These are phyloP conservation scores for Podospora tetraspora DNA, from an alignment of 495 filamentous ascomycete species.

Conservation along the genomic window DNA sequence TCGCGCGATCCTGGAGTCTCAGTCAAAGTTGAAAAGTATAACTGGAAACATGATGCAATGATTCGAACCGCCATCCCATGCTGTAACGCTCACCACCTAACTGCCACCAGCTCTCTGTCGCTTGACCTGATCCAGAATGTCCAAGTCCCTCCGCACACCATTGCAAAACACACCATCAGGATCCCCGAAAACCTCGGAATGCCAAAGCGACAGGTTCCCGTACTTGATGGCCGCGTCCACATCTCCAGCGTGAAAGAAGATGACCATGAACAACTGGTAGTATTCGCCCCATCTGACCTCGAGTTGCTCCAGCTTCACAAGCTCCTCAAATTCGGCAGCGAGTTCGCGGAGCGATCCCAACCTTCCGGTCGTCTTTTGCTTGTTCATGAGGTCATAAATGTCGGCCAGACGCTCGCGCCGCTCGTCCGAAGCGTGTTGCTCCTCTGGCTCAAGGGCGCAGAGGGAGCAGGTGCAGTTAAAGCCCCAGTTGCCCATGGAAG, in stretches of 20 bases:
- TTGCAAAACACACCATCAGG: conserved; percentile 21
- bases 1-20: background rate
- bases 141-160: conserved; percentile 18
- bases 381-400: conserved; percentile 23
- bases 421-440: conserved; percentile 22
- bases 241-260: conserved; percentile 28
- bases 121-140: conserved; percentile 2
- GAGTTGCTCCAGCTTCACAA: conserved; percentile 28
- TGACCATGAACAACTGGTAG: conserved; percentile 26
- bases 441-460: conserved; percentile 22
- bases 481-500: conserved; percentile 28
- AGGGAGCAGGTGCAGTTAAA: conserved; percentile 35
- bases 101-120: background rate
- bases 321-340: conserved; percentile 24
- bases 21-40: background rate
- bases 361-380: conserved; percentile 14
- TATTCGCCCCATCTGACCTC: conserved; percentile 30
- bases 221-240: conserved; percentile 21
- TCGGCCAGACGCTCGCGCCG: conserved; percentile 26
- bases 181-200: conserved; percentile 28
- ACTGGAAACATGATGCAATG: background rate
- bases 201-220: conserved; percentile 18
- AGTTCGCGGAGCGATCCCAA: conserved; percentile 15
- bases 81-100: background rate
- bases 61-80: background rate